These are phyloP conservation scores for Heterococcus sp. DNA, from an alignment of 108 stramenopile genomes.

Conservation along the genomic window DNA sequence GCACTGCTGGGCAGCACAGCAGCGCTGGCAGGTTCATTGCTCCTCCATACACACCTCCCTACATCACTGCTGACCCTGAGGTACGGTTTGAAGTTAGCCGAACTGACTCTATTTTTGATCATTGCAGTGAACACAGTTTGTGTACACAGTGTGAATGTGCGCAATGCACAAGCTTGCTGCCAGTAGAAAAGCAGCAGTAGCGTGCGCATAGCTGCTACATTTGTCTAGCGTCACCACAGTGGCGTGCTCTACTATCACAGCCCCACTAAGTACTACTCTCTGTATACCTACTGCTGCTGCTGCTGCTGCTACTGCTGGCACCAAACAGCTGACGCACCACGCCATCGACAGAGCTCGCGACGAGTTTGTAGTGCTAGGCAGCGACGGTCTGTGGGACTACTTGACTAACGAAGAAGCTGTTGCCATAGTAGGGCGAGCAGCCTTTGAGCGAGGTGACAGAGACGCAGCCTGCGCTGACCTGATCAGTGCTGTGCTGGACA, in stretches of 20 bases:
- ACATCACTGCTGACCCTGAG: conserved; percentile 62
- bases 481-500: background rate
- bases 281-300: no score
- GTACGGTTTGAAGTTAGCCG: no score
- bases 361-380: conserved; percentile 53
- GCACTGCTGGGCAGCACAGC: conserved; percentile 45
- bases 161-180: no score
- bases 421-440: conserved; percentile 41
- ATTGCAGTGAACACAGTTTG: background rate
- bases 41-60: conserved; percentile 65
- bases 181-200: no score
- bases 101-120: conserved; percentile 19
- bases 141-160: no score
- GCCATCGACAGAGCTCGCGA: conserved; percentile 12
- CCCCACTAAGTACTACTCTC: background rate
- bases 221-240: background rate
- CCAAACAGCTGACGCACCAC: conserved; percentile 25
- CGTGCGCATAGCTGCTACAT: no score
- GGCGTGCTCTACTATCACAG: background rate
- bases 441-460: conserved; percentile 6
- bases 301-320: background rate
- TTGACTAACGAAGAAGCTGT: conserved; percentile 52
- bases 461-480: no score
- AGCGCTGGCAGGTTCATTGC: conserved; percentile 52
- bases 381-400: conserved; percentile 61